phyloP scores from a whole-genome alignment of 345 rosid species.

The Nephelium lappaceum region DNA sequence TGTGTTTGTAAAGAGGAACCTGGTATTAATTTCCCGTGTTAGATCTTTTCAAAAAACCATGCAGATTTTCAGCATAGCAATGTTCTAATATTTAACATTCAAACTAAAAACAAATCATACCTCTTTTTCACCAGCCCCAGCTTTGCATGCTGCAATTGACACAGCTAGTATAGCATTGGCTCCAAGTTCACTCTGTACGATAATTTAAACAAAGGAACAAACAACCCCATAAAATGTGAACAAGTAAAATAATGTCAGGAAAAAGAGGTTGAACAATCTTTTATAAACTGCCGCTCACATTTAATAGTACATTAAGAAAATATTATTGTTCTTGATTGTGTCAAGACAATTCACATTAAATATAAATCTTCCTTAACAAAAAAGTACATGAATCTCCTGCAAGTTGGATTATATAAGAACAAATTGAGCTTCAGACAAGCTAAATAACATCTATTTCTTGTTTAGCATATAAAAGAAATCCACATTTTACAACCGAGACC shows the following conservation, averaged over 20 bases:
- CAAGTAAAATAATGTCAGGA: not conserved
- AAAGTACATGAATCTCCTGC: not conserved
- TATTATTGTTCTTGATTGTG: not conserved
- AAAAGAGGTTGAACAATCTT: not conserved
- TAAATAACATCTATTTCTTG: not conserved
- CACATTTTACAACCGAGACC: not conserved
- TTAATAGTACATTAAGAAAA: not conserved
- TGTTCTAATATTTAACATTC: conserved; percentile 1
- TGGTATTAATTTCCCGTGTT: conserved; percentile 33
- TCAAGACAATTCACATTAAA: not conserved
- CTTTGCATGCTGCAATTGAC: conserved; percentile 98
- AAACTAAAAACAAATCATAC: conserved; percentile 31
- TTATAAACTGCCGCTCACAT: not conserved
- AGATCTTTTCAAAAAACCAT: conserved; percentile 21
- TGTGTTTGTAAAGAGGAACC: conserved; percentile 93
- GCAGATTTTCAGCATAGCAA: conserved; percentile 1
- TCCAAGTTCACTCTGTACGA: conserved; percentile 80
- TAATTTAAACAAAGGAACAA: conserved; percentile 19
- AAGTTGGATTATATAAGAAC: not conserved
- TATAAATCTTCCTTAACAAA: not conserved
- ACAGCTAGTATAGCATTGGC: conserved; percentile 94
- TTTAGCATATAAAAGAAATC: not conserved
- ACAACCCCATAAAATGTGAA: not conserved
- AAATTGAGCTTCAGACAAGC: not conserved
- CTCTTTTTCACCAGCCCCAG: conserved; percentile 99